phyloP scores from a whole-genome alignment of 495 filamentous ascomycete genomes.

The Penicillium pulvis region DNA sequence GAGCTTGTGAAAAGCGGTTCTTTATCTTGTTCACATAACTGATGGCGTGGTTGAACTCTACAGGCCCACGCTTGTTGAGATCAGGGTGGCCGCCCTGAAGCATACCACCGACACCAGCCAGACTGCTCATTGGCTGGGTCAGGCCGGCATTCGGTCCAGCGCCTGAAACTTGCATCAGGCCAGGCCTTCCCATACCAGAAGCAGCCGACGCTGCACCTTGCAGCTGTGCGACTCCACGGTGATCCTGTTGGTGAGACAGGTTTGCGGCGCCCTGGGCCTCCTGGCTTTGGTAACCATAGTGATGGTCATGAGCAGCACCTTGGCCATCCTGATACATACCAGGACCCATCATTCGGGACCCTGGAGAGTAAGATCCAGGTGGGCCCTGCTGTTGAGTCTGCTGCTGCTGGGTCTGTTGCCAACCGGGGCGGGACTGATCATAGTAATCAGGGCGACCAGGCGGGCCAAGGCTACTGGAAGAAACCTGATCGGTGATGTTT shows the following conservation, averaged over 20 bases:
- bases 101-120: conserved; percentile 49
- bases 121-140: conserved; percentile 48
- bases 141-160: conserved; percentile 49
- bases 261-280: conserved; percentile 54
- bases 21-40: conserved; percentile 99
- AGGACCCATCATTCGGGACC: conserved; percentile 43
- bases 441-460: conserved; percentile 47
- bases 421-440: conserved; percentile 51
- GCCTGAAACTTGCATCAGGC: conserved; percentile 48
- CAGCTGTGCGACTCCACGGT: conserved; percentile 76
- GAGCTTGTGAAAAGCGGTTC: conserved; percentile 94
- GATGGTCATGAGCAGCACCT: conserved; percentile 43
- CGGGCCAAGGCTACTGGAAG: conserved; percentile 34
- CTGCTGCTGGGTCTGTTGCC: conserved; percentile 48
- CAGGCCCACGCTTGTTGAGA: conserved; percentile 85
- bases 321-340: conserved; percentile 44
- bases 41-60: conserved; percentile 99
- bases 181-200: conserved; percentile 45
- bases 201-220: conserved; percentile 74
- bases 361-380: conserved; percentile 48
- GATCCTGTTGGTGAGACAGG: conserved; percentile 73
- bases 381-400: conserved; percentile 43
- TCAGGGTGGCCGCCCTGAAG: conserved; percentile 58
- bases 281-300: conserved; percentile 49
- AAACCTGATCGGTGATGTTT: conserved; percentile 36